Conservation (phyloP, 345 rosid genomes). For the Lagerstroemia speciosa region DNA sequence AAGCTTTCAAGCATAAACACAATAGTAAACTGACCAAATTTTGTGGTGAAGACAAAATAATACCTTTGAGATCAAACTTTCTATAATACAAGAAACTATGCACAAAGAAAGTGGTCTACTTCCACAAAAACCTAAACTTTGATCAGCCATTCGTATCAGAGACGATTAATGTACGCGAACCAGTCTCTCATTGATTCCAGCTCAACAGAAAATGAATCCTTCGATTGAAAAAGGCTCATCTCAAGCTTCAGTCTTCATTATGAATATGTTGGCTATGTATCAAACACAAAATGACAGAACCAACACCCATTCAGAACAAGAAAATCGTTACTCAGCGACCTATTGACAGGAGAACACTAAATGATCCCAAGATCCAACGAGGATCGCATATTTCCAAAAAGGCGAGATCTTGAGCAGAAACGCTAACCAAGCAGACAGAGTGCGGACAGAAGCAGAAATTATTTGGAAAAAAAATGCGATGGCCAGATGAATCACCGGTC, state of each 20-base stretch:
- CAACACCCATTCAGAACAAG: background rate
- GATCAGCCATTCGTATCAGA: background rate
- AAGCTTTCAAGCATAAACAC: background rate
- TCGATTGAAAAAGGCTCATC: background rate
- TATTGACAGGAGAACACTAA: background rate
- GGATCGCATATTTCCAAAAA: background rate
- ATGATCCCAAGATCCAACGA: background rate
- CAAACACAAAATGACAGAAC: background rate
- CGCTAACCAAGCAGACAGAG: background rate
- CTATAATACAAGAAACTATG: background rate
- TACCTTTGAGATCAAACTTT: background rate
- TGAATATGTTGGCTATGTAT: background rate
- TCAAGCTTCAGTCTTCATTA: background rate
- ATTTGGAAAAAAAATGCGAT: background rate
- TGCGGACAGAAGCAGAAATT: background rate
- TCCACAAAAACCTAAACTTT: background rate
- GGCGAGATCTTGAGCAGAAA: background rate
- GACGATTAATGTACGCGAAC: background rate
- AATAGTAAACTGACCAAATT: background rate
- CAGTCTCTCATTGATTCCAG: background rate
- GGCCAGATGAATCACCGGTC: background rate
- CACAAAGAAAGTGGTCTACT: background rate
- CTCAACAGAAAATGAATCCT: background rate
- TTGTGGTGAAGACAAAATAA: background rate
- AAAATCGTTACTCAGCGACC: background rate